These are phyloP conservation scores for Citrus sinensis DNA, from an alignment of 345 rosid species.

Conservation along the genomic window DNA sequence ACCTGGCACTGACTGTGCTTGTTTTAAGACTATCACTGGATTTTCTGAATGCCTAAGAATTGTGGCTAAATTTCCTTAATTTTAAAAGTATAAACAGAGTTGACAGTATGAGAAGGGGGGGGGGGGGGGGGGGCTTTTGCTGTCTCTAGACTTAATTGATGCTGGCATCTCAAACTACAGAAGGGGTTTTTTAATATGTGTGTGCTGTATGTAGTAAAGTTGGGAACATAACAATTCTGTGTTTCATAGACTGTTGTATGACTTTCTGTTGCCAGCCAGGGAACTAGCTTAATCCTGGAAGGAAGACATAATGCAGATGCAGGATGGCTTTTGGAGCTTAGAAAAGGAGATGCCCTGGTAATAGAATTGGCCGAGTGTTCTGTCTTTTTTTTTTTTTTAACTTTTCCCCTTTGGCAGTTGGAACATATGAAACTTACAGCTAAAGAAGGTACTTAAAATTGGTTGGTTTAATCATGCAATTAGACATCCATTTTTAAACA, in stretches of 20 bases:
- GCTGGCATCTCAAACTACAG: neutral
- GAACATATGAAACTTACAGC: neutral
- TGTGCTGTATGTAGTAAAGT: neutral
- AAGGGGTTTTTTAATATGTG: neutral
- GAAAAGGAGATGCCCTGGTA: conserved; percentile 70
- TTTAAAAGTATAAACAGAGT: no score
- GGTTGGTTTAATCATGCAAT: neutral
- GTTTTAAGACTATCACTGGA: neutral
- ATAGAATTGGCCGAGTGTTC: neutral
- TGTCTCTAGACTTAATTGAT: neutral
- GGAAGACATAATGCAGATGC: conserved; percentile 87
- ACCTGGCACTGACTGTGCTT: neutral
- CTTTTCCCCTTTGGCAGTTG: neutral
- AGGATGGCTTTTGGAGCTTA: conserved; percentile 79
- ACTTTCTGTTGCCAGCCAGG: conserved; percentile 44
- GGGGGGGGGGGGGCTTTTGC: neutral
- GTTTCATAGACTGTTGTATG: neutral
- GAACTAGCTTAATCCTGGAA: conserved; percentile 55
- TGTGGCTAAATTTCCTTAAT: neutral
- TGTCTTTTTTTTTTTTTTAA: neutral
- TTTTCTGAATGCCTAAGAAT: neutral
- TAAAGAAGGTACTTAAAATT: neutral
- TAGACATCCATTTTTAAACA: neutral
- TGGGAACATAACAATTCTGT: neutral
- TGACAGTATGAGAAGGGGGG: neutral